Base-by-base conservation (phyloP, 202 grass and related monocot species). In the Zoysia matrella region DNA sequence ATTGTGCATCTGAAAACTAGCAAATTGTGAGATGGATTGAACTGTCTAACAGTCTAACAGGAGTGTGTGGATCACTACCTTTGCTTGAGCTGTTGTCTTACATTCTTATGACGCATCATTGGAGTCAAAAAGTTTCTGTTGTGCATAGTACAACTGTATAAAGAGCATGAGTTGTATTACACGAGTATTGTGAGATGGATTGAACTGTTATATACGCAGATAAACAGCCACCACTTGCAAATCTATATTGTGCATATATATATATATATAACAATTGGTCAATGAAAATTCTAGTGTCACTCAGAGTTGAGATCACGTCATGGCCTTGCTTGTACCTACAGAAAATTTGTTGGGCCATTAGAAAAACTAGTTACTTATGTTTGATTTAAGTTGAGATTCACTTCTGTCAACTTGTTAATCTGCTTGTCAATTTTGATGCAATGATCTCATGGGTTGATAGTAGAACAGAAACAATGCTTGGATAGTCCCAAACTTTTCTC, bases 31-130 rank as follows among this genome's bases (percentile, higher is more conserved):
- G 30, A 36, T 36, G 30, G 30, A 36, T 36, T 36, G 30, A 36
- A 36, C 30, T 36, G 30, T 36, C 30, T 36, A 36, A 36, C 30
- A 36, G 30, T 36, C 30, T 65, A 55, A 60, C 8, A 67, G 36
- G 56, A 71, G 13, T 14, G 10, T 72, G 50, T 14, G 51, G 6
- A 3, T 81, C 5, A 14, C 0, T 50, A 11, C 49, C 11, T 10
- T 58, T 51, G 18, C 15, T 71, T 70, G 36, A 44, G 47, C 14
- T 47, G 3, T 69, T 50, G 1, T 46, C 12, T 56, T 63, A 6
- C 36, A 67, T 0, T 8, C 52, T 67, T 76, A 44, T 74, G 67
- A 74, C 79, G 73, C 45, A 4, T 52, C 60, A 15, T 54, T 50
- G 42, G 1, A 83, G 45, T 77, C 39, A 18, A 41, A 63, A 36